A percentile compares a stretch with the other conserved stretches of the same genome.
These are phyloP conservation scores for Arctium lappa DNA, from an alignment of 129 eudicot genomes.

Conservation along the genomic window DNA sequence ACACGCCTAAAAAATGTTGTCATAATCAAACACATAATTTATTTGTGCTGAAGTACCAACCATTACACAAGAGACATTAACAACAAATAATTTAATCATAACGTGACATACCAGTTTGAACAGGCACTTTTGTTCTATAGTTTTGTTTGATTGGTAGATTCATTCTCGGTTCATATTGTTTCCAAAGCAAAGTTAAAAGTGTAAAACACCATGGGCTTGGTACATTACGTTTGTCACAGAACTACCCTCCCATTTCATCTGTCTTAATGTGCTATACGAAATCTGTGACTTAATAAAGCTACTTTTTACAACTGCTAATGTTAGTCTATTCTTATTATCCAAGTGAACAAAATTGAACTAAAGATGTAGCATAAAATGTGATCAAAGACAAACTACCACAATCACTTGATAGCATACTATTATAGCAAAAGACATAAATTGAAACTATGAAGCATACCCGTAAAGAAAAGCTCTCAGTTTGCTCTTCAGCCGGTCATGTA, in stretches of 20 bases:
- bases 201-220: too few relatives aligned
- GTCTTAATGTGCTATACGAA: neutral
- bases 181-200: too few relatives aligned
- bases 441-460: constrained; percentile 56
- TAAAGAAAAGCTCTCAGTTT: constrained; percentile 78
- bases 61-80: too few relatives aligned
- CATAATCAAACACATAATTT: too few relatives aligned
- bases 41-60: too few relatives aligned
- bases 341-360: neutral
- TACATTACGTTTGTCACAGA: too few relatives aligned
- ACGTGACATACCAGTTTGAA: too few relatives aligned
- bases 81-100: too few relatives aligned
- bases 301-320: neutral
- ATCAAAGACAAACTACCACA: neutral
- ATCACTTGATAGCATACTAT: neutral
- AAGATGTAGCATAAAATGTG: neutral
- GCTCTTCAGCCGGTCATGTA: constrained; percentile 79
- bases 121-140: too few relatives aligned
- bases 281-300: neutral
- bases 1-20: too few relatives aligned
- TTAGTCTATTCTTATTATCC: neutral
- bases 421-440: neutral
- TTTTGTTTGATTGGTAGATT: too few relatives aligned
- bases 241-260: neutral
- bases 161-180: too few relatives aligned